Base-by-base conservation (phyloP, 139 green algal genomes). In the Tetradesmus obliquus region DNA sequence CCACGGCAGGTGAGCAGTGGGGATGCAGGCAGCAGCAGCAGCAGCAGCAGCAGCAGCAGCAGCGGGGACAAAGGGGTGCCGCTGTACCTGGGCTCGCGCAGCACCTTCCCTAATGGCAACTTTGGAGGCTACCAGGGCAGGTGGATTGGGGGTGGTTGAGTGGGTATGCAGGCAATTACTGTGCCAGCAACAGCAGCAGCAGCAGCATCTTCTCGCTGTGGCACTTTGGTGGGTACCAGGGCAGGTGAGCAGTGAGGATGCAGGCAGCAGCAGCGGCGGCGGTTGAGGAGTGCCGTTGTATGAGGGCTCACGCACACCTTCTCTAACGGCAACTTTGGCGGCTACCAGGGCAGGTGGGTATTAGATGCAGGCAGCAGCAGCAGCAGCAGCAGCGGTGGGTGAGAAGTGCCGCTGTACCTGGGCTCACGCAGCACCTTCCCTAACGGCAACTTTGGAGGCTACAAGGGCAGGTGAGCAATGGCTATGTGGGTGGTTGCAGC, bases 91-190 rank as follows among this genome's bases (percentile, higher is more conserved):
- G 96, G 96, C 54, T 95, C 90, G 55, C 92, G 95, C 3, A 90
- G 96, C 82, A 98, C 97, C 79, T 98, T 98, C 93, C 96, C 95
- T 20, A 94, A 95, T 17, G 97, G 96, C 53, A 95, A 95, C 82
- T 95, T 98, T 88, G 97, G 97, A 4, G 97, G 97, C 32, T 95
- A 97, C 84, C 97, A 98, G 95, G 95, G 91, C 57, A 58, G 91
- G 88, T 91, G 87, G 5, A 72, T 9, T 71, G 60, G 8, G 60
- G 8, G 60, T 71, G 60, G 8, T 71, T 71, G 10, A 3, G 74
- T 5, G 5, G 5, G n/a, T n/a, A 12, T 62, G 57, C 57, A 62
- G 60, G 10, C 60, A 71, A 8, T 19, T 71, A 71, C 60, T n/a
- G n/a, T n/a, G 5, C 5, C 57, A 12, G 57, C 57, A 62, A 62